These are phyloP conservation scores for Sporothrix luriei DNA, from an alignment of 2,329 filamentous ascomycete species.

Conservation along the genomic window DNA sequence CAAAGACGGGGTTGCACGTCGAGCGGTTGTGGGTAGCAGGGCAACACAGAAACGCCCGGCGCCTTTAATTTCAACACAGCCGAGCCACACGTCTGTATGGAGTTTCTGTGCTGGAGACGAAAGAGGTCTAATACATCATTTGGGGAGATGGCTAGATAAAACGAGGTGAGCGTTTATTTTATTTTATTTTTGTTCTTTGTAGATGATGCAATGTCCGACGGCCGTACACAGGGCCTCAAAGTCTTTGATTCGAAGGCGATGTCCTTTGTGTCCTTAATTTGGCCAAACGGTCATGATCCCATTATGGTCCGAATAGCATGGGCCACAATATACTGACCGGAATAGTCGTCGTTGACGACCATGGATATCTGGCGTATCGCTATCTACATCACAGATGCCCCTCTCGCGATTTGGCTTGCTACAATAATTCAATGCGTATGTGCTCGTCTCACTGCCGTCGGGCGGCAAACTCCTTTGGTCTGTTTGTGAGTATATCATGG, in stretches of 20 bases:
- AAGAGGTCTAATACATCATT: neutral
- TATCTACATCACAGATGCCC: no score
- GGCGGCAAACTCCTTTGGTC: no score
- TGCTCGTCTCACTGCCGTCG: no score
- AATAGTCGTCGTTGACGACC: no score
- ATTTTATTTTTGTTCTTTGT: no score
- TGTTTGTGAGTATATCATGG: neutral
- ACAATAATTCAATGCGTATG: no score
- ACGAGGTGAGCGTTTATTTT: no score
- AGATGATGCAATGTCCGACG: neutral
- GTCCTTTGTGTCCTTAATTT: neutral
- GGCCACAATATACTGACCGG: no score
- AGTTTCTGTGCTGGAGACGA: neutral
- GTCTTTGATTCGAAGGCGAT: neutral
- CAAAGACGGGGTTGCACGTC: neutral
- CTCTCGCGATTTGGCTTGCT: no score
- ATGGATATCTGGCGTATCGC: no score
- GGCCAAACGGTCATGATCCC: neutral
- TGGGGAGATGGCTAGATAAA: neutral
- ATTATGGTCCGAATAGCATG: neutral
- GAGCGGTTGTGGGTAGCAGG: neutral
- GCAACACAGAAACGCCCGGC: neutral
- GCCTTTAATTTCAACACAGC: slow-evolving; percentile 10
- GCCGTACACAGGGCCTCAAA: neutral
- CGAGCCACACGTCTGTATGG: neutral